A percentile compares a stretch with the other conserved stretches of the same genome.
Evolutionary conservation across 208 protist genomes (phyloP).

Genomic region (Leishmania tarentolae): DNA sequence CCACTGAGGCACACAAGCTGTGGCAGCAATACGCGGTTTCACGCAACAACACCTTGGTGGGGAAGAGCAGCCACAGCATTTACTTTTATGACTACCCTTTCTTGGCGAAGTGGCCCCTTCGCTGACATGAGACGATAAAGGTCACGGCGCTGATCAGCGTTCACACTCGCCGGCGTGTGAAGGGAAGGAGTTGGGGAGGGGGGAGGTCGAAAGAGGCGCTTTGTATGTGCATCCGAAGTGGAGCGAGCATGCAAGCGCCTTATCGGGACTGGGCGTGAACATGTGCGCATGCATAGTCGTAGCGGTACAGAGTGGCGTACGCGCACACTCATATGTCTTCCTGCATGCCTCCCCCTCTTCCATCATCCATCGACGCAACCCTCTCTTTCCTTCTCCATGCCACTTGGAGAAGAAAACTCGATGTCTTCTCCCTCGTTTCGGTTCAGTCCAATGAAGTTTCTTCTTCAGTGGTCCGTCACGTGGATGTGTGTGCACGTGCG

Average conservation of each 20-base stretch:
- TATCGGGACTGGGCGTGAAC: background rate
- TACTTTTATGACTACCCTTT: constrained; percentile 26
- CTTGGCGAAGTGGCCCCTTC: constrained; percentile 13
- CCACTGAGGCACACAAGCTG: constrained; percentile 44
- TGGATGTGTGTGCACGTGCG: background rate
- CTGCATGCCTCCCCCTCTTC: background rate
- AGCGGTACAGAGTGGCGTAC: background rate
- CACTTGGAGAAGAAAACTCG: background rate
- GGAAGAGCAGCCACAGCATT: constrained; percentile 28
- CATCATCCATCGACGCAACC: background rate
- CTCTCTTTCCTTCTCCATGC: background rate
- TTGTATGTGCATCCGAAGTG: background rate
- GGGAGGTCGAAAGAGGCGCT: background rate
- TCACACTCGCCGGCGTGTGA: background rate
- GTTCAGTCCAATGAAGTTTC: background rate
- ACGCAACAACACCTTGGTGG: constrained; percentile 30
- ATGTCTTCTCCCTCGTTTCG: background rate
- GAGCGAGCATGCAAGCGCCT: background rate
- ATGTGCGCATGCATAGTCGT: background rate
- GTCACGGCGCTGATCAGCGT: background rate
- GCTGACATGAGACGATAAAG: background rate
- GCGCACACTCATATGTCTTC: background rate
- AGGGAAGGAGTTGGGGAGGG: background rate
- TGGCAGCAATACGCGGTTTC: constrained; percentile 25
- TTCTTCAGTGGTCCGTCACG: background rate